Conservation (phyloP, 495 filamentous ascomycete genomes). For the Cercophora scortea region DNA sequence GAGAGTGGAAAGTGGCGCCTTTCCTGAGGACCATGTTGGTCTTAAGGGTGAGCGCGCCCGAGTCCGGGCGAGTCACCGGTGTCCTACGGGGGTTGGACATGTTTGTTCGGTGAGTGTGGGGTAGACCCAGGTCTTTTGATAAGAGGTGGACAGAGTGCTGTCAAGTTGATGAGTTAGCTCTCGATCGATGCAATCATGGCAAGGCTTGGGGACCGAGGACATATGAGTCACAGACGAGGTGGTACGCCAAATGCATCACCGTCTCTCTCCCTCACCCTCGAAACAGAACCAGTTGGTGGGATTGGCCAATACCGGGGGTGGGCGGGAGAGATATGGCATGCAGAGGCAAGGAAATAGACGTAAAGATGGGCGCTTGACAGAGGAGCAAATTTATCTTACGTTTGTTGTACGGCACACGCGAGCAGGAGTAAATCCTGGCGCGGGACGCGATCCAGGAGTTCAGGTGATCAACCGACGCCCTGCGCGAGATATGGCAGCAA, state of each 20-base stretch:
- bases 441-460: background rate
- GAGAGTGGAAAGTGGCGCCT: slow-evolving; percentile 56
- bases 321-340: slow-evolving; percentile 1
- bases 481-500: background rate
- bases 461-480: background rate
- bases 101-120: slow-evolving; percentile 28
- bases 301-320: slow-evolving; percentile 14
- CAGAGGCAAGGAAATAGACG: background rate
- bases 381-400: too few species aligned
- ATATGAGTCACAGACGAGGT: slow-evolving; percentile 24
- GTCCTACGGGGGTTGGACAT: slow-evolving; percentile 48
- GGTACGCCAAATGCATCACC: slow-evolving; percentile 13
- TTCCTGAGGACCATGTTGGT: slow-evolving; percentile 50
- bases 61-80: slow-evolving; percentile 37
- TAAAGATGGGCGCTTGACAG: background rate
- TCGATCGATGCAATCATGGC: slow-evolving; percentile 7
- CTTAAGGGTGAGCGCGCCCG: slow-evolving; percentile 39
- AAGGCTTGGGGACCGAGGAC: slow-evolving; percentile 10
- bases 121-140: slow-evolving; percentile 19
- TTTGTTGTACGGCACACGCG: background rate
- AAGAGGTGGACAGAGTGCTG: slow-evolving; percentile 12
- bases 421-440: slow-evolving; percentile 4
- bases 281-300: slow-evolving; percentile 2
- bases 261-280: background rate
- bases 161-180: slow-evolving; percentile 17